A percentile compares a stretch with the other conserved stretches of the same genome.
phyloP scores from a whole-genome alignment of 2,329 filamentous ascomycete genomes.

The Alternaria solani region DNA sequence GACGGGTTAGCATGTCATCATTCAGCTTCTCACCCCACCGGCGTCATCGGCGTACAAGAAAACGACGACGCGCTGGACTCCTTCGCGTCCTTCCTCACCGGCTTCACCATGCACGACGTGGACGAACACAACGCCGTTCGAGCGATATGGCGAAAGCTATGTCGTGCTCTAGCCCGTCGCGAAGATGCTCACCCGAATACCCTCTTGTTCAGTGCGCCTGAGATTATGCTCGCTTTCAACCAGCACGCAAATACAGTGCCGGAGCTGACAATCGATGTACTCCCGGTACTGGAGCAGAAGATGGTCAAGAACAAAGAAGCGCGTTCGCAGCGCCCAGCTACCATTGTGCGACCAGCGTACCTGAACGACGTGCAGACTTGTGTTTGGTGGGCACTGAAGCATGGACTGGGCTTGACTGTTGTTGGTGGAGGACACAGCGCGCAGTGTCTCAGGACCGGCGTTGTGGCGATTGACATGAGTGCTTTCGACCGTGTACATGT shows the following conservation, averaged over 20 bases:
- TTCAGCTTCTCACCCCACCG: slow-evolving; percentile 58
- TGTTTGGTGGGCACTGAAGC: slow-evolving; percentile 63
- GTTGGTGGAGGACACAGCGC: slow-evolving; percentile 68
- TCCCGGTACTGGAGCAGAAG: slow-evolving; percentile 37
- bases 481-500: slow-evolving; percentile 63
- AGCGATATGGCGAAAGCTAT: slow-evolving; percentile 61
- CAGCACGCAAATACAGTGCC: slow-evolving; percentile 54
- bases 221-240: slow-evolving; percentile 62
- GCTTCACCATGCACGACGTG: slow-evolving; percentile 51
- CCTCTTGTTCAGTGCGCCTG: slow-evolving; percentile 60
- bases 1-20: slow-evolving; percentile 59
- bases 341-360: slow-evolving; percentile 57
- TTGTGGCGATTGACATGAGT: slow-evolving; percentile 67
- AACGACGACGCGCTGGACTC: slow-evolving; percentile 56
- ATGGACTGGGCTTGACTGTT: slow-evolving; percentile 58
- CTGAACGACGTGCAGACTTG: slow-evolving; percentile 63
- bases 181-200: slow-evolving; percentile 49
- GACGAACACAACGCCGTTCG: slow-evolving; percentile 44
- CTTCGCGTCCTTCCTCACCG: slow-evolving; percentile 64
- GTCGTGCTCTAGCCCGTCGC: slow-evolving; percentile 57
- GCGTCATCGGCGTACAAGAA: slow-evolving; percentile 55
- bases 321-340: slow-evolving; percentile 54
- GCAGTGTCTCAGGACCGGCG: slow-evolving; percentile 63
- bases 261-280: slow-evolving; percentile 56
- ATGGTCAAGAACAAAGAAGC: slow-evolving; percentile 64